phyloP scores from a whole-genome alignment of 2,329 filamentous ascomycete genomes.

The Aureobasidium uvarum region DNA sequence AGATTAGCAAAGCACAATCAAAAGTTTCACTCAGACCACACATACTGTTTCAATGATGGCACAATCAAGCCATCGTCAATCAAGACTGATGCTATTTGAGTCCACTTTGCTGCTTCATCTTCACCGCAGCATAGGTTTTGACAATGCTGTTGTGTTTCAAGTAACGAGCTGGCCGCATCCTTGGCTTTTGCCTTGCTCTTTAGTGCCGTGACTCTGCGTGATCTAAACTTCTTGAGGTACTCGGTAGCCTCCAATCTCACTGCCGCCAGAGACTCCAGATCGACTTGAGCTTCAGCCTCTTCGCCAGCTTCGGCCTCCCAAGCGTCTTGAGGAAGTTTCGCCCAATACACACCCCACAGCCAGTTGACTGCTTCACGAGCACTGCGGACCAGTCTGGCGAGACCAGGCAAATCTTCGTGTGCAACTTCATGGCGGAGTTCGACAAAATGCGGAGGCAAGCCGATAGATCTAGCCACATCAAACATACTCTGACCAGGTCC shows the following conservation, averaged over 20 bases:
- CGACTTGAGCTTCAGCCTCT: slow-evolving; percentile 1
- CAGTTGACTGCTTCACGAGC: slow-evolving; percentile 70
- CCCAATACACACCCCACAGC: slow-evolving; percentile 92
- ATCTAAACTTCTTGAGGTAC: slow-evolving; percentile 23
- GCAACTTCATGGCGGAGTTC: slow-evolving; percentile 87
- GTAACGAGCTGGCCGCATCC: neutral
- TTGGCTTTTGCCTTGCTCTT: slow-evolving; percentile 20
- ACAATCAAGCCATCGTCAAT: slow-evolving; percentile 41
- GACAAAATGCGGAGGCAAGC: slow-evolving; percentile 74
- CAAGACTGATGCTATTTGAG: slow-evolving; percentile 33
- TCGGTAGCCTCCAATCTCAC: slow-evolving; percentile 11
- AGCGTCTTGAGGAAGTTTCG: slow-evolving; percentile 43
- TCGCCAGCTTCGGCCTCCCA: slow-evolving; percentile 27
- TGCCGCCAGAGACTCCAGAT: neutral
- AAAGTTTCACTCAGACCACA: slow-evolving; percentile 7
- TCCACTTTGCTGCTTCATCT: slow-evolving; percentile 21
- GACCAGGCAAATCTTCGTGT: slow-evolving; percentile 78
- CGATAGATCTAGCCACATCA: slow-evolving; percentile 64
- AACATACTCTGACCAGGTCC: slow-evolving; percentile 63
- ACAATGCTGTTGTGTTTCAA: slow-evolving; percentile 18
- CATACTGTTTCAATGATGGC: slow-evolving; percentile 39
- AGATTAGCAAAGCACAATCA: slow-evolving; percentile 25
- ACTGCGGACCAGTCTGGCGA: slow-evolving; percentile 69
- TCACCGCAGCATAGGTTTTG: slow-evolving; percentile 12
- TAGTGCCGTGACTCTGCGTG: slow-evolving; percentile 10